Base-by-base conservation (phyloP, 2,329 filamentous ascomycete genomes). In the Plenodomus tracheiphilus region DNA sequence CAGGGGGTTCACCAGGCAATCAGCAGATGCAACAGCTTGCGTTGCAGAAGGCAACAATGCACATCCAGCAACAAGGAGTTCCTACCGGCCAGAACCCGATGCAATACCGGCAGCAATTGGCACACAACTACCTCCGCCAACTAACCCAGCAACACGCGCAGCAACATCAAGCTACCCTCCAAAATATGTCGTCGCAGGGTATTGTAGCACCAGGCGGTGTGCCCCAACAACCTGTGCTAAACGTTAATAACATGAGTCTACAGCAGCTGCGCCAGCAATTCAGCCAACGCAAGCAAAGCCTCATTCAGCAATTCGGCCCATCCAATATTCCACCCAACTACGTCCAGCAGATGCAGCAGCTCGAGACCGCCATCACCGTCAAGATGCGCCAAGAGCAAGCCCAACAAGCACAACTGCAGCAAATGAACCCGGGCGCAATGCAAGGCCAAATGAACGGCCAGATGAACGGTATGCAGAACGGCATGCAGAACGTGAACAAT, bases 11-110 rank as follows among this genome's bases (percentile, higher is more conserved):
- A 35, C 58, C 61, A 20, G 55, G 58, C 35, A 56, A 58, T 35
- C 53, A 48, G 21, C 51, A 54, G 16, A 49, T 61, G 22, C 65
- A 68, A 39, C 61, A 71, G 36, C 25, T 69, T 22, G 62, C 69
- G 9, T 54, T 74, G 46, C 56, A 66, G 37, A 65, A 68, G 39
- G 69, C 66, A 1, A 56, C 59, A 39, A 56, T 66, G 54, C 66
- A 69, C 37, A 64, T 69, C 30, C 62, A 68, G 46, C 49, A 62
- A n/a, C 56, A 73, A 28, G 66, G 68, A 28, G 51, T 70, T 22
- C 67, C 68, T 11, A 47, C 43, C n/a, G 61, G 60, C 11, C 65
- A 70, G 43, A 64, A 65, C 28, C 54, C 59, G 1, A 54, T 59
- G 28, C 6, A 46, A 1, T 69, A 71, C 40, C 58, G 61, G 34